Evolutionary conservation across 306 rosid genomes (phyloP).

Genomic region (Chamaecrista fasciculata): DNA sequence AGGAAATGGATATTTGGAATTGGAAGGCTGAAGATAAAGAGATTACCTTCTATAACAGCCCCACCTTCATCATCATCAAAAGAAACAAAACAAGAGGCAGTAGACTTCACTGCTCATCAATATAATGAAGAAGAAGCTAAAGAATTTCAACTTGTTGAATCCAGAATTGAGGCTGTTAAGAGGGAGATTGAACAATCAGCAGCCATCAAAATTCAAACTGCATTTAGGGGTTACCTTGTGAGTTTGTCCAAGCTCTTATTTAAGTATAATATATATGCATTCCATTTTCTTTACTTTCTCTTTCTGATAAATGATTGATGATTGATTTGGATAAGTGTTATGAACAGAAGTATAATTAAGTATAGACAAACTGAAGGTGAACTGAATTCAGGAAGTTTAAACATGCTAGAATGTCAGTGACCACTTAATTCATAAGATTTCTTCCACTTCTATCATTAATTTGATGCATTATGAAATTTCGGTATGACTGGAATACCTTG

Average conservation of each 20-base stretch:
- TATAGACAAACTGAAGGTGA: constrained; percentile 6
- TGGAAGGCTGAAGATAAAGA: constrained; percentile 63
- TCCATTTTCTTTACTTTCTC: not conserved
- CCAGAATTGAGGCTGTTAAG: constrained; percentile 35
- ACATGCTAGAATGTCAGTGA: not conserved
- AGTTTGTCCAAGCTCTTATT: constrained; percentile 39
- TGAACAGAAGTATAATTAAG: not conserved
- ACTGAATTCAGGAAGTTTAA: constrained; percentile 5
- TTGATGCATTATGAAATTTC: too few species aligned
- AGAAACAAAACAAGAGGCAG: constrained; percentile 42
- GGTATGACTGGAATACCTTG: too few species aligned
- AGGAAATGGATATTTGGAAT: constrained; percentile 83
- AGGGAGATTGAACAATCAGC: constrained; percentile 48
- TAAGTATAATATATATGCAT: not conserved
- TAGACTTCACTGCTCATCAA: constrained; percentile 38
- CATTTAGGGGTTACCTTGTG: constrained; percentile 84
- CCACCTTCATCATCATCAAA: constrained; percentile 34
- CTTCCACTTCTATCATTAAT: too few species aligned
- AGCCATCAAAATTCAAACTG: constrained; percentile 72
- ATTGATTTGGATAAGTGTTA: constrained; percentile 6
- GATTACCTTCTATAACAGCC: constrained; percentile 55
- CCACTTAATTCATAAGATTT: not conserved
- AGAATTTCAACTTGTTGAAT: constrained; percentile 20
- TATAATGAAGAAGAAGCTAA: constrained; percentile 25
- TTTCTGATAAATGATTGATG: not conserved